Percentiles rank a stretch among this genome's conserved stretches.
phyloP scores from a whole-genome alignment of 805 yeast genomes.

The Metschnikowia kunwiensis region DNA sequence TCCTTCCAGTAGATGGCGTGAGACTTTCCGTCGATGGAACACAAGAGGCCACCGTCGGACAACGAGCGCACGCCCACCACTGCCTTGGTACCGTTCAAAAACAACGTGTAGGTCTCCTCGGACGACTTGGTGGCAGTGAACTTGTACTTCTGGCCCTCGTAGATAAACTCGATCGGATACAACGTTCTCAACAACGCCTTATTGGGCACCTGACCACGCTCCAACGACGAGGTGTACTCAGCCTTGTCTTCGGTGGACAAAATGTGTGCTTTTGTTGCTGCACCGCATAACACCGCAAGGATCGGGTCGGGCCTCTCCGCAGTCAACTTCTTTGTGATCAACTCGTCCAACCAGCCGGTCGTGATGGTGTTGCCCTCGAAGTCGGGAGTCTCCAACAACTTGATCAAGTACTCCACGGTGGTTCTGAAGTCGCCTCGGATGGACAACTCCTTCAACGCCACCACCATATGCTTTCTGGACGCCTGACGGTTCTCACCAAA shows the following conservation, averaged over 20 bases:
- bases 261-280: conserved; percentile 90
- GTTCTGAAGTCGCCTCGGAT: conserved; percentile 99
- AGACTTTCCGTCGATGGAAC: conserved; percentile 86
- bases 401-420: conserved; percentile 94
- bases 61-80: conserved; percentile 85
- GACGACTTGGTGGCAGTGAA: conserved; percentile 96
- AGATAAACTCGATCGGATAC: conserved; percentile 91
- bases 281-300: conserved; percentile 94
- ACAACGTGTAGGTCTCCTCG: conserved; percentile 77
- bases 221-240: conserved; percentile 73
- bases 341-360: conserved; percentile 98
- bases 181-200: conserved; percentile 79
- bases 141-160: conserved; percentile 88
- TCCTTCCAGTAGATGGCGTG: conserved; percentile 98
- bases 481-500: conserved; percentile 98
- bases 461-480: conserved; percentile 98
- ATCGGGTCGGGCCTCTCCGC: conserved; percentile 95
- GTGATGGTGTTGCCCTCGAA: conserved; percentile 95
- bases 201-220: conserved; percentile 92
- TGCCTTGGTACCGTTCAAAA: conserved; percentile 88
- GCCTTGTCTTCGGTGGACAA: conserved; percentile 66
- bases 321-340: conserved; percentile 87
- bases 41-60: conserved; percentile 90
- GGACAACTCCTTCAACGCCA: conserved; percentile 92
- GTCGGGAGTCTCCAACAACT: conserved; percentile 92